Conservation (phyloP, 2,329 filamentous ascomycete species). For the Exophiala bonariae region DNA sequence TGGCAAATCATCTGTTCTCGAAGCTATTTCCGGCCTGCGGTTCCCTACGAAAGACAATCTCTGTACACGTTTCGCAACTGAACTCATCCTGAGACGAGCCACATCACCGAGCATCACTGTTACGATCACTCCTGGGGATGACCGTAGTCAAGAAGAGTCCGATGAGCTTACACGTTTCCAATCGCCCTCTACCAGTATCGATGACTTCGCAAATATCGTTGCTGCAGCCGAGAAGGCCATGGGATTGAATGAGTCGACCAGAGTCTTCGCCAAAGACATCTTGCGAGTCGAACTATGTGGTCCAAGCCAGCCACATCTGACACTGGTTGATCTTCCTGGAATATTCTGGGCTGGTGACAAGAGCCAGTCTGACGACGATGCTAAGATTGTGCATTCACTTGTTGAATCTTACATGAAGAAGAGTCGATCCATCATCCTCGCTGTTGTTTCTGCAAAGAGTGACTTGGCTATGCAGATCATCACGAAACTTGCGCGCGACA, state of each 20-base stretch:
- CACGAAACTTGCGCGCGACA: slow-evolving; percentile 45
- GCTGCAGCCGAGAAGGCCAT: slow-evolving; percentile 53
- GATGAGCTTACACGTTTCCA: slow-evolving; percentile 15
- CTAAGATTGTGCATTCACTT: slow-evolving; percentile 53
- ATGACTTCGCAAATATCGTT: slow-evolving; percentile 51
- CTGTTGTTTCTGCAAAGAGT: slow-evolving; percentile 52
- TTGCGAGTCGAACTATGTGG: slow-evolving; percentile 61
- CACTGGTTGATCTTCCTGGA: slow-evolving; percentile 63
- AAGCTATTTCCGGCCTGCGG: slow-evolving; percentile 62
- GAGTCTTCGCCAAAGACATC: slow-evolving; percentile 50
- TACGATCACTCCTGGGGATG: slow-evolving; percentile 40
- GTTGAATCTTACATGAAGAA: slow-evolving; percentile 56
- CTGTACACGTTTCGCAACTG: slow-evolving; percentile 63
- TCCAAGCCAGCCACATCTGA: slow-evolving; percentile 60
- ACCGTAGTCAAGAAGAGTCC: slow-evolving; percentile 28
- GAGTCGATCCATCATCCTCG: slow-evolving; percentile 60
- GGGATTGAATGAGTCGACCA: slow-evolving; percentile 42
- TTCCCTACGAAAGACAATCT: slow-evolving; percentile 58
- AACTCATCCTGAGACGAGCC: slow-evolving; percentile 54
- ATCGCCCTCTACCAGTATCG: slow-evolving; percentile 30
- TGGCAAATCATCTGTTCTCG: slow-evolving; percentile 65
- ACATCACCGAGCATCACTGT: slow-evolving; percentile 40
- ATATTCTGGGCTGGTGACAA: slow-evolving; percentile 56
- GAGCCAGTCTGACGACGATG: slow-evolving; percentile 55
- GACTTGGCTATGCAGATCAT: slow-evolving; percentile 61